These are phyloP conservation scores for Setaria italica DNA, from an alignment of 202 grass and related monocot genomes.

Conservation along the genomic window DNA sequence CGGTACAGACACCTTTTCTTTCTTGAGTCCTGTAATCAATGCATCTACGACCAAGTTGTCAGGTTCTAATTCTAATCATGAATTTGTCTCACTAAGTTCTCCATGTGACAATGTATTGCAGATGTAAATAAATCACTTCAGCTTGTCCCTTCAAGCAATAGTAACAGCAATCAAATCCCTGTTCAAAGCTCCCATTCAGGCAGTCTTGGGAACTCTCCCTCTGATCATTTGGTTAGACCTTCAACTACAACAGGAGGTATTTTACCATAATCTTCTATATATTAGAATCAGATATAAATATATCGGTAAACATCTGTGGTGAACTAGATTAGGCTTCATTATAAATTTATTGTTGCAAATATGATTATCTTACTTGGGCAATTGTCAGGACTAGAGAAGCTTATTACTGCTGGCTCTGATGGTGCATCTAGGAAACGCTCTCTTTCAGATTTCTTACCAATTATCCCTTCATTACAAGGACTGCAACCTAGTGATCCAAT, in stretches of 20 bases:
- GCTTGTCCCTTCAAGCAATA: conserved; percentile 47
- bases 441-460: conserved; percentile 66
- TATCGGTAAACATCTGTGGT: neutral
- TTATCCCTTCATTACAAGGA: conserved; percentile 70
- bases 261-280: conserved; percentile 17
- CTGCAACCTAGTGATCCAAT: conserved; percentile 48
- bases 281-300: neutral
- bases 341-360: conserved; percentile 24
- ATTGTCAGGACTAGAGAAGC: conserved; percentile 50
- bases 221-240: conserved; percentile 50
- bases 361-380: conserved; percentile 41
- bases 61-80: conserved; percentile 65
- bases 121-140: conserved; percentile 59
- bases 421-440: conserved; percentile 63
- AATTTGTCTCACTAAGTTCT: conserved; percentile 54
- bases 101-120: conserved; percentile 51
- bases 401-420: conserved; percentile 46
- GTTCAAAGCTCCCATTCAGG: conserved; percentile 47
- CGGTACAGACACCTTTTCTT: conserved; percentile 52
- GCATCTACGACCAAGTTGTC: conserved; percentile 56
- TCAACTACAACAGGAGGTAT: conserved; percentile 47
- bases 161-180: conserved; percentile 43
- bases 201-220: conserved; percentile 30
- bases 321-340: neutral
- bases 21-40: conserved; percentile 41